phyloP scores from a whole-genome alignment of 2,329 filamentous ascomycete species.

The Microcera coccophila region DNA sequence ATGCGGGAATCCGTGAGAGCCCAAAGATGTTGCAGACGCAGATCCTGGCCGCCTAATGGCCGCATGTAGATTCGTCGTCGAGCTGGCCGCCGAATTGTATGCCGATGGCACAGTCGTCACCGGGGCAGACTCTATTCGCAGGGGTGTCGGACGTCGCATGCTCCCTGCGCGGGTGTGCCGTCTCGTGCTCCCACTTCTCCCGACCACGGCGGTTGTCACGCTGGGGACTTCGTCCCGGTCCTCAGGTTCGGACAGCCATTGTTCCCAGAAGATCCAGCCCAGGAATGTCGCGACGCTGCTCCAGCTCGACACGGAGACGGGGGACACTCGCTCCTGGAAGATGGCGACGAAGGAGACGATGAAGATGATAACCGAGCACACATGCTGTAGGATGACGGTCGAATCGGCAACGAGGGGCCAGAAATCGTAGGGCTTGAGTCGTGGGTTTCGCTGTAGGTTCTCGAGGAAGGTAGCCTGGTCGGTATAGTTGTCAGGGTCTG shows the following conservation, averaged over 20 bases:
- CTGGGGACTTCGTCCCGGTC: constrained; percentile 40
- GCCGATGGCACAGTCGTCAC: constrained; percentile 23
- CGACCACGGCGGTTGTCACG: constrained; percentile 35
- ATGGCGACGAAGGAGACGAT: constrained; percentile 92
- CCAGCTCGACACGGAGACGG: constrained; percentile 82
- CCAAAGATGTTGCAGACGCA: constrained; percentile 53
- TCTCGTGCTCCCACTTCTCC: constrained; percentile 32
- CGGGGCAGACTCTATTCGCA: constrained; percentile 27
- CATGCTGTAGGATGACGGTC: constrained; percentile 94
- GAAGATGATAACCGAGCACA: constrained; percentile 92
- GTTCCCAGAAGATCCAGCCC: constrained; percentile 89
- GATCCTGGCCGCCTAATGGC: constrained; percentile 44
- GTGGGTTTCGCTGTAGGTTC: constrained; percentile 89
- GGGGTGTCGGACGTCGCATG: constrained; percentile 33
- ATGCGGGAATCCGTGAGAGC: constrained; percentile 19
- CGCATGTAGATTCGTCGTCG: constrained; percentile 42
- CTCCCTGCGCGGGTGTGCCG: constrained; percentile 36
- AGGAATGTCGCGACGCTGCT: constrained; percentile 77
- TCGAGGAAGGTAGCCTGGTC: constrained; percentile 96
- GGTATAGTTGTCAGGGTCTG: constrained; percentile 97
- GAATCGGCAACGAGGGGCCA: constrained; percentile 95
- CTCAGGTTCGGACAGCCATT: constrained; percentile 75
- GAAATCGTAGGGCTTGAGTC: constrained; percentile 93
- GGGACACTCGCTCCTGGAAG: constrained; percentile 79
- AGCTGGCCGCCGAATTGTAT: constrained; percentile 40